Percentiles rank a stretch among this genome's conserved stretches.
Conservation (phyloP, 108 stramenopile genomes). For the Skeletonema marinoi region DNA sequence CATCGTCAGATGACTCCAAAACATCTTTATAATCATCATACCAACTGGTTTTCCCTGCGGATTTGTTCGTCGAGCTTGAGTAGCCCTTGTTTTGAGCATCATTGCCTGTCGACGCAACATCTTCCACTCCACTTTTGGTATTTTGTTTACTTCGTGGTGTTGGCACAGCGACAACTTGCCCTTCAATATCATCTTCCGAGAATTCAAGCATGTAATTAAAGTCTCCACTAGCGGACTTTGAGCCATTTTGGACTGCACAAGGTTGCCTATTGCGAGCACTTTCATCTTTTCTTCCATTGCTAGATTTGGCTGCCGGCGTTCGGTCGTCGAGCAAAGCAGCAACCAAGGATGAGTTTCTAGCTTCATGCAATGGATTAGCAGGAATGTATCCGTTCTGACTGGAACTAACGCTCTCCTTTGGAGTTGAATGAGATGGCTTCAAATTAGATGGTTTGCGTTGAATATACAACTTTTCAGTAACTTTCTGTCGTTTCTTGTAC, state of each 20-base stretch:
- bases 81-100: neutral
- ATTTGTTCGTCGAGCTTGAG: neutral
- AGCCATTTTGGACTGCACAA: neutral
- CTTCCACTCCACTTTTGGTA: neutral
- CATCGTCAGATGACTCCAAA: neutral
- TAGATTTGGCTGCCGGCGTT: neutral
- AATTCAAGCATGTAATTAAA: slow-evolving; percentile 1
- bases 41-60: neutral
- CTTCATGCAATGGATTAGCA: slow-evolving; percentile 1
- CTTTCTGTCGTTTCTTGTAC: slow-evolving; percentile 4
- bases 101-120: neutral
- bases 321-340: neutral
- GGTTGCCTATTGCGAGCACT: neutral
- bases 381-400: neutral
- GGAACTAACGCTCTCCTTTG: neutral
- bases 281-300: neutral
- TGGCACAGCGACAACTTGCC: neutral
- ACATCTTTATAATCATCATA: neutral
- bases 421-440: neutral
- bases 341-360: neutral
- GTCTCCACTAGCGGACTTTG: neutral
- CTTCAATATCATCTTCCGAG: neutral
- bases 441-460: neutral
- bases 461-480: neutral
- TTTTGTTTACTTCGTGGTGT: neutral